Percentiles rank a stretch among this genome's conserved stretches.
These are phyloP conservation scores for Taphrina wiesneri DNA, from an alignment of 1,139 yeast genomes.

Conservation along the genomic window DNA sequence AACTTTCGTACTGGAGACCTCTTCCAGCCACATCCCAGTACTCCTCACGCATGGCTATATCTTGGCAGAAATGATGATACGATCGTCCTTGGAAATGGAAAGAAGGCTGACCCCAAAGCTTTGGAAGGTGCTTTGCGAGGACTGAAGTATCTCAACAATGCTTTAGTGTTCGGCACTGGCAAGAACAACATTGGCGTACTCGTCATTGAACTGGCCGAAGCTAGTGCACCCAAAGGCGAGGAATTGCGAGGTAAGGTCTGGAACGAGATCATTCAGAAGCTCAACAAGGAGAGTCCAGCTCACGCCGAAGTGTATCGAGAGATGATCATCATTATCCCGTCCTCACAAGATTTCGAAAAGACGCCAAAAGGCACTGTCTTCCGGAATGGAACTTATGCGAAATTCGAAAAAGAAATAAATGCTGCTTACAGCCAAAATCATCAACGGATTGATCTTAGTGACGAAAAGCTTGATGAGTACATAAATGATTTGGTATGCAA, in stretches of 20 bases:
- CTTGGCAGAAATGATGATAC: constrained; percentile 38
- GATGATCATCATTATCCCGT: constrained; percentile 33
- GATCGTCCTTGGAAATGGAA: constrained; percentile 37
- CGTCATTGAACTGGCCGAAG: constrained; percentile 25
- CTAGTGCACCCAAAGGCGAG: constrained; percentile 19
- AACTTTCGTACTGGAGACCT: constrained; percentile 36
- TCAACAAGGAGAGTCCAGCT: constrained; percentile 24
- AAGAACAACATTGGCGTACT: constrained; percentile 35
- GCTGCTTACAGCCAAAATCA: constrained; percentile 29
- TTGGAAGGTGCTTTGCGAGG: constrained; percentile 38
- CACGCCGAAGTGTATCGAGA: constrained; percentile 36
- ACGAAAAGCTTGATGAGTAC: constrained; percentile 18
- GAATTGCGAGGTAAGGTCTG: constrained; percentile 36
- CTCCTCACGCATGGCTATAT: constrained; percentile 37
- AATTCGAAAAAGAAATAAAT: constrained; percentile 35
- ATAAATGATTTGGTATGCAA: constrained; percentile 7
- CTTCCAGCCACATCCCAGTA: constrained; percentile 36
- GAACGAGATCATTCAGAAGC: constrained; percentile 23
- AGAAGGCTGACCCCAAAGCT: constrained; percentile 37
- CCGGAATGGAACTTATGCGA: constrained; percentile 37
- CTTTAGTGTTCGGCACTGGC: constrained; percentile 38
- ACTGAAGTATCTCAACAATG: constrained; percentile 32
- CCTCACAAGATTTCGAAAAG: constrained; percentile 35
- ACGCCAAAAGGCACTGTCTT: constrained; percentile 38
- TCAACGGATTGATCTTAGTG: constrained; percentile 26